These are phyloP conservation scores for Arachnomyces sp. DNA, from an alignment of 2,329 filamentous ascomycete species.

Conservation along the genomic window DNA sequence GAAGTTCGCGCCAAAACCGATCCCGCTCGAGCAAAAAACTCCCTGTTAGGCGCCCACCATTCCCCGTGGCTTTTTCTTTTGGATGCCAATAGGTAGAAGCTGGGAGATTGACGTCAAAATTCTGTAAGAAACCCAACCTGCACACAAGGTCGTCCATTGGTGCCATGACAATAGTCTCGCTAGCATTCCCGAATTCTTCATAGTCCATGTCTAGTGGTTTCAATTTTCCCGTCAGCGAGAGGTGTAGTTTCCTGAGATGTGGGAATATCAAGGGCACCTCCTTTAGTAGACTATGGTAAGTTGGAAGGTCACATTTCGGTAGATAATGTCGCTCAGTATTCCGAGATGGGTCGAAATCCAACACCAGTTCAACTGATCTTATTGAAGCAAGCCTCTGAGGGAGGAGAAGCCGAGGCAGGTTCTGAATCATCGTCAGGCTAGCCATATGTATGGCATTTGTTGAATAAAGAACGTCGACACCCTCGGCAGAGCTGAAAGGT, in stretches of 20 bases:
- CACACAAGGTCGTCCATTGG: no score
- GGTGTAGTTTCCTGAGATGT: constrained; percentile 4
- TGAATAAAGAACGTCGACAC: constrained; percentile 22
- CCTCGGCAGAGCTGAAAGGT: constrained; percentile 15
- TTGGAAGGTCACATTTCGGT: constrained; percentile 5
- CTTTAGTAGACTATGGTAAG: constrained; percentile 4
- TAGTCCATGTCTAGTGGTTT: no score
- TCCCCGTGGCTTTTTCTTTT: no score
- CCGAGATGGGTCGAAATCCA: constrained; percentile 4
- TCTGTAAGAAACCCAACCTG: no score
- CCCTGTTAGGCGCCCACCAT: no score
- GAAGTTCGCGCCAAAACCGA: no score
- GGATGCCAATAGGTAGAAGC: constrained; percentile 34
- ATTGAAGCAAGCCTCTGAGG: constrained; percentile 5
- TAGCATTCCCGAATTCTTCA: no score
- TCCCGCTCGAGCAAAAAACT: no score
- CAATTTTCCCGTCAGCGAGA: constrained; percentile 2
- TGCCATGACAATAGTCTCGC: no score
- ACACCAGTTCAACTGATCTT: constrained; percentile 4
- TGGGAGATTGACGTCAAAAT: no score
- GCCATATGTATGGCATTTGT: constrained; percentile 22
- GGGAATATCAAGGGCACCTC: constrained; percentile 5
- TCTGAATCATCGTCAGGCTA: constrained; percentile 2
- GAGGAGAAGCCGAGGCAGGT: constrained; percentile 5
- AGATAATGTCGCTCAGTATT: not conserved